Conservation (phyloP, 352 stramenopile species). For the Blastocystis sp. region DNA sequence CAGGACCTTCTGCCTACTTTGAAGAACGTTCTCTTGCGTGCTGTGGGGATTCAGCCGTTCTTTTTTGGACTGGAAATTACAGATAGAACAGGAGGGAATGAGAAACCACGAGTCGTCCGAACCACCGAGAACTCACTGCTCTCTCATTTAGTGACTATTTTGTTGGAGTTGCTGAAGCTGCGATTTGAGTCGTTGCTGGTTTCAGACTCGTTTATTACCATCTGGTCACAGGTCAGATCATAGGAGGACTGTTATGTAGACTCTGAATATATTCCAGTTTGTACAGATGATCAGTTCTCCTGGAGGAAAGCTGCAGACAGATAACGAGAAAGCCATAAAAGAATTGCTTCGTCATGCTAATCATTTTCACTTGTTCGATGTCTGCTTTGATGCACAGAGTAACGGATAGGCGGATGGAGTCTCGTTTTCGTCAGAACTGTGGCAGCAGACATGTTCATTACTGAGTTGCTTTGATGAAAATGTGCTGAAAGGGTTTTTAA, state of each 20-base stretch:
- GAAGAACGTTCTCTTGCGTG: slow-evolving; percentile 3
- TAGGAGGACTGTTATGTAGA: not conserved
- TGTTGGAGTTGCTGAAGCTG: slow-evolving; percentile 16
- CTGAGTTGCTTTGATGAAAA: slow-evolving; percentile 19
- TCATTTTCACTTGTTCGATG: not conserved
- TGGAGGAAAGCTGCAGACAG: not conserved
- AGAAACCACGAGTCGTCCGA: not conserved
- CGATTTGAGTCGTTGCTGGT: slow-evolving; percentile 47
- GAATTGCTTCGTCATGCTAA: not conserved
- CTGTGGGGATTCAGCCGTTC: not conserved
- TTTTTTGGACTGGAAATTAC: not conserved
- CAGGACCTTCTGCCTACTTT: not conserved
- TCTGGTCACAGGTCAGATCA: slow-evolving; percentile 8
- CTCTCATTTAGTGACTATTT: not conserved
- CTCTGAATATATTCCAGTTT: slow-evolving; percentile 51
- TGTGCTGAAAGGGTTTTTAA: slow-evolving; percentile 13
- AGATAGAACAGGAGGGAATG: not conserved
- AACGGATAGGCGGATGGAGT: not conserved
- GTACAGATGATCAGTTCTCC: not conserved
- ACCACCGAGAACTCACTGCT: not conserved
- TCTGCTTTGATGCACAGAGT: not conserved
- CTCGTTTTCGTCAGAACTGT: slow-evolving; percentile 36
- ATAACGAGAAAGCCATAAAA: not conserved
- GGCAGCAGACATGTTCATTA: not conserved
- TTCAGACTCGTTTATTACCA: not conserved